phyloP scores from a whole-genome alignment of 2,329 filamentous ascomycete species.

The Claviceps sp. region DNA sequence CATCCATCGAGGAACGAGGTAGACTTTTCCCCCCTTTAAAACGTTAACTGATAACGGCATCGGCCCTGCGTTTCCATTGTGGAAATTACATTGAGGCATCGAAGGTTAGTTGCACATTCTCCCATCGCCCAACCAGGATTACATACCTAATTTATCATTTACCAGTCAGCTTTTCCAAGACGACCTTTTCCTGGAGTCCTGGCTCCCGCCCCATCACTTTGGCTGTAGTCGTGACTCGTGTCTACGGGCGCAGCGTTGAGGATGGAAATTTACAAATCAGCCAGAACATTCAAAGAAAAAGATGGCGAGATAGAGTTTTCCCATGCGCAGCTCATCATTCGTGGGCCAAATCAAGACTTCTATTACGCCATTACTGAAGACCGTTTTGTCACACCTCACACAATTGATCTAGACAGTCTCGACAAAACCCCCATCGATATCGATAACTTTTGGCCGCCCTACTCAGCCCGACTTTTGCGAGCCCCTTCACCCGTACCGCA shows the following conservation, averaged over 20 bases:
- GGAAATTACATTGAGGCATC: too few relatives aligned
- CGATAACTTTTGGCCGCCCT: too few relatives aligned
- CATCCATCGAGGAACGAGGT: too few relatives aligned
- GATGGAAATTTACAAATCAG: not conserved
- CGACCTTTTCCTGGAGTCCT: not conserved
- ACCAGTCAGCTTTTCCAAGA: not conserved
- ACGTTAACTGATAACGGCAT: too few relatives aligned
- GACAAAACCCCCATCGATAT: not conserved
- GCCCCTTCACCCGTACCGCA: not conserved
- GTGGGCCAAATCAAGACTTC: not conserved
- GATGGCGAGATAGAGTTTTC: not conserved
- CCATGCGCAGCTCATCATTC: not conserved
- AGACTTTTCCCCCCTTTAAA: too few relatives aligned
- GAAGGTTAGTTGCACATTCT: too few relatives aligned
- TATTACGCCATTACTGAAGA: not conserved
- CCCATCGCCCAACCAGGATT: too few relatives aligned
- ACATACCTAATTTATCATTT: too few relatives aligned
- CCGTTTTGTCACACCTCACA: not conserved
- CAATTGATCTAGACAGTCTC: not conserved
- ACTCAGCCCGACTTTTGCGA: too few relatives aligned
- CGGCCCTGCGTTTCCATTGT: too few relatives aligned
- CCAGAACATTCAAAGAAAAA: not conserved
- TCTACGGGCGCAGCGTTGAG: not conserved
- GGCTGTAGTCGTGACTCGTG: not conserved
- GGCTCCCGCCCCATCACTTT: not conserved